A percentile compares a stretch with the other conserved stretches of the same genome.
These are phyloP conservation scores for Quercus lobata DNA, from an alignment of 331 rosid species.

Conservation along the genomic window DNA sequence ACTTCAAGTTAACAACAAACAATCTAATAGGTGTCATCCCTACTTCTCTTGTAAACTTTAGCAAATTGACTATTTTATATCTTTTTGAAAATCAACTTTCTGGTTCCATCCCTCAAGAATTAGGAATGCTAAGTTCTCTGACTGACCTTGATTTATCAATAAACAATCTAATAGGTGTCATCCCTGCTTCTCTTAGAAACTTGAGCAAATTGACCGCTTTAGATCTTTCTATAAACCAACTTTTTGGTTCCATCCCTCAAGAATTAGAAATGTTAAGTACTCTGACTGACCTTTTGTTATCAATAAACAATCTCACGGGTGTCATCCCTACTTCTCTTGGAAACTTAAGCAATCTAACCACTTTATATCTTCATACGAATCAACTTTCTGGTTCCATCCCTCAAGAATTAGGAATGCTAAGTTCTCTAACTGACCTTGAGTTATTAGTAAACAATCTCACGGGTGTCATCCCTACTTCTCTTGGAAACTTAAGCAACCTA, in stretches of 20 bases:
- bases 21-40: too few relatives aligned
- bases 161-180: too few relatives aligned
- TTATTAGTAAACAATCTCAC: fast-evolving
- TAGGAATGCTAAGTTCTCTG: too few relatives aligned
- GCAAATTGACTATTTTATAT: not conserved
- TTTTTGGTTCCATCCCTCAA: too few relatives aligned
- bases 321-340: too few relatives aligned
- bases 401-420: too few relatives aligned
- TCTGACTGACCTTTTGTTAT: fast-evolving
- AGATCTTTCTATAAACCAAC: fast-evolving
- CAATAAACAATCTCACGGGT: fast-evolving
- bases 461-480: too few relatives aligned
- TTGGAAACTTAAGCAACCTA: constrained; percentile 7
- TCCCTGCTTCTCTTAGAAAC: too few relatives aligned
- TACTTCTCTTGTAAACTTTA: too few relatives aligned
- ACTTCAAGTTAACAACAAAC: too few relatives aligned
- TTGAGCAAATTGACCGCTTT: fast-evolving
- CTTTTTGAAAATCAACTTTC: not conserved
- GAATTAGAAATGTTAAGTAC: too few relatives aligned
- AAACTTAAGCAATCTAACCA: fast-evolving
- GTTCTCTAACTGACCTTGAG: fast-evolving
- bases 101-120: not conserved
- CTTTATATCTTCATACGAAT: fast-evolving
- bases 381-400: not conserved
- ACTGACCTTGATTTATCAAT: fast-evolving